A percentile compares a stretch with the other conserved stretches of the same genome.
Evolutionary conservation across 2,329 filamentous ascomycete genomes (phyloP).

Genomic region (Metarhizium album): DNA sequence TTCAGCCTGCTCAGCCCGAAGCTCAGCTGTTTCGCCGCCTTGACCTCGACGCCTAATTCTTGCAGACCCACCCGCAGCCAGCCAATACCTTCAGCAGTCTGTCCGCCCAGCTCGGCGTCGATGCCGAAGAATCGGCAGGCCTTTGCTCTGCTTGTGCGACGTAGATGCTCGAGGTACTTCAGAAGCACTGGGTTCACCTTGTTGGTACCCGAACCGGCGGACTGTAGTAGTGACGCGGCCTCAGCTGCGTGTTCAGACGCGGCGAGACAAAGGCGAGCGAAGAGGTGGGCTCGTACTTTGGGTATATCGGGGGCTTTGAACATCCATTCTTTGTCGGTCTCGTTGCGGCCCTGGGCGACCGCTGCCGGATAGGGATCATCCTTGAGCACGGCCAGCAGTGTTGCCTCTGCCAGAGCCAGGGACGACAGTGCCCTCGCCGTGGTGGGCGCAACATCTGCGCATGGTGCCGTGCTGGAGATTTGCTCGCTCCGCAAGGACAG

Average conservation of each 20-base stretch:
- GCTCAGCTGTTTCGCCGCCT: constrained; percentile 41
- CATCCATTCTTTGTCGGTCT: constrained; percentile 91
- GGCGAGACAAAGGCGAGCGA: constrained; percentile 77
- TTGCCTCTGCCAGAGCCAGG: constrained; percentile 77
- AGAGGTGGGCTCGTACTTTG: constrained; percentile 79
- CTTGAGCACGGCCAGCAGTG: constrained; percentile 79
- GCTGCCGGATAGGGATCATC: constrained; percentile 86
- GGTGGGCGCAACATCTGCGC: constrained; percentile 41
- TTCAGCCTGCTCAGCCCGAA: constrained; percentile 52
- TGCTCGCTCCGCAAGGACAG: constrained; percentile 47
- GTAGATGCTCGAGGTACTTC: constrained; percentile 66
- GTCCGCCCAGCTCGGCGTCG: constrained; percentile 72
- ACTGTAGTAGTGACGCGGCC: constrained; percentile 43
- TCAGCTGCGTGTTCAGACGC: constrained; percentile 79
- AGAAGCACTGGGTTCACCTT: constrained; percentile 56
- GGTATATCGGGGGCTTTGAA: constrained; percentile 80
- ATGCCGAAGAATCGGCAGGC: constrained; percentile 86
- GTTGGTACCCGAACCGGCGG: constrained; percentile 25
- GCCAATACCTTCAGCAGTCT: constrained; percentile 74
- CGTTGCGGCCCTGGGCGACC: constrained; percentile 71
- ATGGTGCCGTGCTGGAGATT: constrained; percentile 30
- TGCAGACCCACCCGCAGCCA: constrained; percentile 73
- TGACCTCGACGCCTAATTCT: constrained; percentile 56
- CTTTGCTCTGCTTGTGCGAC: constrained; percentile 65
- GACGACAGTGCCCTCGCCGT: constrained; percentile 46